Evolutionary conservation across 306 rosid species (phyloP).

Genomic region (Cucurbita maxima): DNA sequence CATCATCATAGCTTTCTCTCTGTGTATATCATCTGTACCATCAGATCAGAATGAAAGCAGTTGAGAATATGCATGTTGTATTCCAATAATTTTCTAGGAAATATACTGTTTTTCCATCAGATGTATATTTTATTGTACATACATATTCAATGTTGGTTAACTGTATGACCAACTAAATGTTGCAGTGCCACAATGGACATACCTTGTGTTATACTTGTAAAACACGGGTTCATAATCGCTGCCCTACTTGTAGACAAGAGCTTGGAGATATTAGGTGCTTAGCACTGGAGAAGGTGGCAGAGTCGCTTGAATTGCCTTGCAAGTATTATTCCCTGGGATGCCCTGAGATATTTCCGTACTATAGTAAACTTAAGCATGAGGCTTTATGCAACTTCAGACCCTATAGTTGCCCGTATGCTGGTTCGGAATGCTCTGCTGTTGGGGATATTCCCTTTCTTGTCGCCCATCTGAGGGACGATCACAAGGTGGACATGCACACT

Average conservation of each 20-base stretch:
- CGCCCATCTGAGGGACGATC: constrained; percentile 91
- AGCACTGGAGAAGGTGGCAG: constrained; percentile 98
- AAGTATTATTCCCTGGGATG: constrained; percentile 76
- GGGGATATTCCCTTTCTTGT: constrained; percentile 90
- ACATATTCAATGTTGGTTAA: background rate
- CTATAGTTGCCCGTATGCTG: constrained; percentile 93
- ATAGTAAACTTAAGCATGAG: constrained; percentile 94
- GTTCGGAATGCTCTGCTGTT: constrained; percentile 75
- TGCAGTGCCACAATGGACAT: constrained; percentile 97
- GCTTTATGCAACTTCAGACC: constrained; percentile 83
- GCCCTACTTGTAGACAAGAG: constrained; percentile 98
- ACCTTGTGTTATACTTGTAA: constrained; percentile 90
- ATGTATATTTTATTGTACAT: background rate
- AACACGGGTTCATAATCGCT: constrained; percentile 88
- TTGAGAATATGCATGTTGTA: background rate
- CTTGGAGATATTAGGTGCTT: constrained; percentile 97
- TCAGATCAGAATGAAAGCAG: background rate
- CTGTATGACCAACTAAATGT: background rate
- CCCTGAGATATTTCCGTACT: constrained; percentile 92
- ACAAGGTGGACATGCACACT: constrained; percentile 97
- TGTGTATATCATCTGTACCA: background rate
- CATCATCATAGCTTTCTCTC: background rate
- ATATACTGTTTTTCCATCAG: background rate
- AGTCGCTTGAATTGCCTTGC: constrained; percentile 95
- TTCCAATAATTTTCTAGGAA: background rate